Evolutionary conservation across 2,329 filamentous ascomycete species (phyloP).

Genomic region (Fusarium denticulatum): DNA sequence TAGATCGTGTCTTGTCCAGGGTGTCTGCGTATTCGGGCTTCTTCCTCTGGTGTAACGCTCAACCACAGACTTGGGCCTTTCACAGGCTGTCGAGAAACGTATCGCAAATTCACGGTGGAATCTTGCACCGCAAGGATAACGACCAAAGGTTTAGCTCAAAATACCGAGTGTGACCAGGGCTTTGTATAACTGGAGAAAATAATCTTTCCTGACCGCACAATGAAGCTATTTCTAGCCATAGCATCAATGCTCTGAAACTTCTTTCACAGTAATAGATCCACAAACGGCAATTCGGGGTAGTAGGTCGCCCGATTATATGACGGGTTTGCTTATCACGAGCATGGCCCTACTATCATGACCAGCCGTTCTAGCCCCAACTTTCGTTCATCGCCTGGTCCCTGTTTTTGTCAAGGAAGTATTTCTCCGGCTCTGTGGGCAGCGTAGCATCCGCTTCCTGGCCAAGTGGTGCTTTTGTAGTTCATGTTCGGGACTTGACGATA

Average conservation of each 20-base stretch:
- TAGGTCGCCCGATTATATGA: constrained; percentile 16
- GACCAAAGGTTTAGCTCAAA: background rate
- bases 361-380: background rate
- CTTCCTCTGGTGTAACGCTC: constrained; percentile 13
- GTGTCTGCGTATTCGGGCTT: constrained; percentile 14
- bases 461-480: constrained; percentile 16
- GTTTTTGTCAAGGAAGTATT: background rate
- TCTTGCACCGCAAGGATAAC: constrained; percentile 15
- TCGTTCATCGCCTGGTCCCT: background rate
- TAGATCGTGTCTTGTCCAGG: constrained; percentile 15
- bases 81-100: constrained; percentile 17
- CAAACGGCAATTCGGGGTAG: background rate
- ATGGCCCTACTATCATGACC: constrained; percentile 1
- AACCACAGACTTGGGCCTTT: constrained; percentile 25
- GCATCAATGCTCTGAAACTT: background rate
- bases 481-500: constrained; percentile 8
- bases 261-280: background rate
- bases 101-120: background rate
- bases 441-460: constrained; percentile 1
- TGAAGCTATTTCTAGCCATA: constrained; percentile 1
- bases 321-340: constrained; percentile 5
- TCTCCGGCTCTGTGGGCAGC: background rate
- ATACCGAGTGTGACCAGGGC: background rate
- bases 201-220: background rate
- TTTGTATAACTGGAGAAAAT: background rate